Conservation (phyloP, 2,329 filamentous ascomycete species). For the Paecilomyces niveus region DNA sequence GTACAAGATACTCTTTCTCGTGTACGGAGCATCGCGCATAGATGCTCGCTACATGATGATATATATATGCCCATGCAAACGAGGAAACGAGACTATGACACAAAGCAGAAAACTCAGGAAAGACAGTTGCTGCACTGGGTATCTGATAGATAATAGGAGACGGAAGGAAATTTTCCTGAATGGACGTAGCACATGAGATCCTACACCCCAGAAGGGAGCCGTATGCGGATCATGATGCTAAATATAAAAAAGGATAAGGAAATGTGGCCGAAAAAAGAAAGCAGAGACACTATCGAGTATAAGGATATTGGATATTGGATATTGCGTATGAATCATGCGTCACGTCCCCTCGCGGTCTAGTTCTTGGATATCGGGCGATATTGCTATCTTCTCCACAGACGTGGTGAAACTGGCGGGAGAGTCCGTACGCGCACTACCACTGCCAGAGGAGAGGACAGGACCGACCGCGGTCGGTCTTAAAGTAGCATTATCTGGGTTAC, state of each 20-base stretch:
- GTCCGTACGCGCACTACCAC: constrained; percentile 16
- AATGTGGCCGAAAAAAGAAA: background rate
- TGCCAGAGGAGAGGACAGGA: constrained; percentile 20
- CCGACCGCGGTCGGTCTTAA: constrained; percentile 9
- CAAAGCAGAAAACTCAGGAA: constrained; percentile 2
- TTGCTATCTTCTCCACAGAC: constrained; percentile 2
- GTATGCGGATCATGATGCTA: background rate
- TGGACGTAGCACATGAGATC: background rate
- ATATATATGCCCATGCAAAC: background rate
- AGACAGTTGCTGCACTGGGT: constrained; percentile 21
- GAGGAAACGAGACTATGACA: background rate
- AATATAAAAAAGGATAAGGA: constrained; percentile 1
- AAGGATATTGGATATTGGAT: background rate
- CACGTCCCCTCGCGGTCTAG: background rate
- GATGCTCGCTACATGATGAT: background rate
- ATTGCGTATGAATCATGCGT: background rate
- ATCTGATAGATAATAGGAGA: constrained; percentile 17
- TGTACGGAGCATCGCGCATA: background rate
- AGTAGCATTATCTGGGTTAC: background rate
- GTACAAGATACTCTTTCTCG: background rate
- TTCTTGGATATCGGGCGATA: background rate
- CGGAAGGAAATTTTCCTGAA: background rate
- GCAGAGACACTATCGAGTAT: background rate
- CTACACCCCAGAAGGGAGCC: background rate
- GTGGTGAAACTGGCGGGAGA: constrained; percentile 15